Base-by-base conservation (phyloP, 805 yeast genomes). In the Saccharomycopsis fermentans region DNA sequence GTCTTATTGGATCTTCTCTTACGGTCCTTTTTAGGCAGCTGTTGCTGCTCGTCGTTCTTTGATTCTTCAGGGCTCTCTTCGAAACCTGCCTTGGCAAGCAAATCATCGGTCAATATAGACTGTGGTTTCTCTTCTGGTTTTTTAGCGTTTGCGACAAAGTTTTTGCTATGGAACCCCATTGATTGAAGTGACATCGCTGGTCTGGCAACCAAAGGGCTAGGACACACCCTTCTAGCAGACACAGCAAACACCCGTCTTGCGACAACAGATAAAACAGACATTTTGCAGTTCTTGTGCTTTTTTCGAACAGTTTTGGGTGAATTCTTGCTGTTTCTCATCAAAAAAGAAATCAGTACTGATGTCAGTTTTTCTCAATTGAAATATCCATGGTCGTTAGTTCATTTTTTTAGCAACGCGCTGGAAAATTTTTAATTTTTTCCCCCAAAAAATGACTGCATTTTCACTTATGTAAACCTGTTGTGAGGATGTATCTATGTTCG, bases 1-100 rank as follows among this genome's bases (percentile, higher is more conserved):
- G 91, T 82, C 65, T 75, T 76, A 60, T 78, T 74, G 75, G 83
- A 77, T 74, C 85, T 71, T 68, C 75, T 80, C 75, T 85, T 74
- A 71, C 74, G 70, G 32, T 65, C 57, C 19, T 36, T 35, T 17
- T 35, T 40, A 48, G 62, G 60, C 27, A 60, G 57, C 36, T 57
- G 64, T 11, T 52, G 48, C 32, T 61, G 19, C 16, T 21, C 35
- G 5, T 21, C 17, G 47, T 48, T 55, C 57, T 34, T 57, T n/a
- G 35, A 36, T 17, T 54, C 56, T 12, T 55, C 55, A 34, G 60
- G 62, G 3, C 48, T 54, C 2, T 62, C 58, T 19, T 63, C 55
- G 58, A 90, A 81, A 40, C 97, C 97, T 12, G 96, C 96, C 66
- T 83, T 82, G 35, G 86, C 84, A 59, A 91, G 77, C 67, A 90